A percentile compares a stretch with the other conserved stretches of the same genome.
phyloP scores from a whole-genome alignment of 2,329 filamentous ascomycete genomes.

The Lasiodiplodia sp. region DNA sequence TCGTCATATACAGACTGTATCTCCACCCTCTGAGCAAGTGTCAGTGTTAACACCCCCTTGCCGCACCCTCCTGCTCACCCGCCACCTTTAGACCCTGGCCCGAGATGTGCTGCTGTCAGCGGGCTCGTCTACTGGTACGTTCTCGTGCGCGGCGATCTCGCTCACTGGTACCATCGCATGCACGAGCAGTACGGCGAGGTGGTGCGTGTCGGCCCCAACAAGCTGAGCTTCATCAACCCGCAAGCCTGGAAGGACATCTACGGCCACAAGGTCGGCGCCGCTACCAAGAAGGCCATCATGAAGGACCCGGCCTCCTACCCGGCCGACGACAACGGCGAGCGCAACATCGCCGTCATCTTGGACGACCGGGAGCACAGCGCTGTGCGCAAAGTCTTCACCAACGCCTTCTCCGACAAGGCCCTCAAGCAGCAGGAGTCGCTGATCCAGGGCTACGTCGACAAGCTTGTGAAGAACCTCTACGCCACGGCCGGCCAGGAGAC shows the following conservation, averaged over 20 bases:
- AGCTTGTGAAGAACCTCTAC: constrained; percentile 48
- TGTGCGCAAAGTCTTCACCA: constrained; percentile 47
- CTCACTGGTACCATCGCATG: constrained; percentile 37
- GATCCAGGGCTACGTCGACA: constrained; percentile 49
- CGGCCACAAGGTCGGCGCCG: constrained; percentile 18
- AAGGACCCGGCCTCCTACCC: constrained; percentile 13
- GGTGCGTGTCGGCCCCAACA: constrained; percentile 50
- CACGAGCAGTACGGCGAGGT: constrained; percentile 52
- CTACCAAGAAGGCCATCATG: constrained; percentile 6
- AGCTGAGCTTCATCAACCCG: constrained; percentile 53
- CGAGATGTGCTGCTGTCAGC: constrained; percentile 43
- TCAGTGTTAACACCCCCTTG: not conserved
- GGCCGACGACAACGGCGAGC: constrained; percentile 41
- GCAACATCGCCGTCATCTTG: constrained; percentile 39
- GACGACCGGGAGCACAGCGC: constrained; percentile 51
- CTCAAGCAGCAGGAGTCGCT: constrained; percentile 49
- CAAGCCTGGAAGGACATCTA: constrained; percentile 44
- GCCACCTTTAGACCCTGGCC: constrained; percentile 49
- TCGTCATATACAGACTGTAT: constrained; percentile 47
- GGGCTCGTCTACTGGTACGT: constrained; percentile 40
- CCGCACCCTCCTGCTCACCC: not conserved
- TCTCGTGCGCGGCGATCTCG: constrained; percentile 39
- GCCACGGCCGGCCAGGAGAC: constrained; percentile 34
- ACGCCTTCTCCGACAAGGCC: constrained; percentile 51
- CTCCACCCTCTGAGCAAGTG: constrained; percentile 49